Conservation (phyloP, 495 filamentous ascomycete genomes). For the Chaetomium tenue region DNA sequence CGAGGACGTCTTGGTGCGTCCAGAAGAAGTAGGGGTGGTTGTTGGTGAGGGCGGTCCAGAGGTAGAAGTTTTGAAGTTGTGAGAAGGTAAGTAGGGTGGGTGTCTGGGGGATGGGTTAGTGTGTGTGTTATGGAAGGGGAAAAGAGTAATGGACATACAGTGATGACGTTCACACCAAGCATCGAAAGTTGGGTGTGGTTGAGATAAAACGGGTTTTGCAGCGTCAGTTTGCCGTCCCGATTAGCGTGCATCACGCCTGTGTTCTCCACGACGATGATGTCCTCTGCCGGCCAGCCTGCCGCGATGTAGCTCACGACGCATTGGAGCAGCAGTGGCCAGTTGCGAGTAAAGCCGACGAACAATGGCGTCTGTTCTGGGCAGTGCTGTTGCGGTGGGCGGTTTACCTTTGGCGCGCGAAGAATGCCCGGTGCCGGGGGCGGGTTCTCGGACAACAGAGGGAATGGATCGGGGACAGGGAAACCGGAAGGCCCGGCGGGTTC, state of each 20-base stretch:
- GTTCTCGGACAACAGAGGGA: conserved; percentile 28
- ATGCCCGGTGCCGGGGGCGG: conserved; percentile 19
- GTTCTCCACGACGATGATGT: conserved; percentile 63
- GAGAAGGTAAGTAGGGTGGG: conserved; percentile 61
- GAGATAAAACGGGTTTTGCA: conserved; percentile 63
- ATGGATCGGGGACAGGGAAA: conserved; percentile 29
- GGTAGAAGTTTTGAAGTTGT: conserved; percentile 62
- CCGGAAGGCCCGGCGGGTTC: conserved; percentile 18
- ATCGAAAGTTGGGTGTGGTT: conserved; percentile 53
- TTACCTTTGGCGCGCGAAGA: conserved; percentile 34
- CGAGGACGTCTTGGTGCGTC: conserved; percentile 59
- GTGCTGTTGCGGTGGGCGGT: conserved; percentile 41
- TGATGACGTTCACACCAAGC: conserved; percentile 55
- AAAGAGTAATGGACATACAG: conserved; percentile 16
- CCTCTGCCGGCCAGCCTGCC: conserved; percentile 58
- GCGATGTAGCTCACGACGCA: conserved; percentile 57
- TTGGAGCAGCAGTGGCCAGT: conserved; percentile 59
- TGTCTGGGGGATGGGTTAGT: conserved; percentile 31
- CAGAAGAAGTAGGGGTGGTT: conserved; percentile 56
- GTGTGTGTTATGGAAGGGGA: background rate
- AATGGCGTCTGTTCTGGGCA: conserved; percentile 49
- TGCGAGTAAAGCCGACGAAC: conserved; percentile 59
- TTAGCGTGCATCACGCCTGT: conserved; percentile 60
- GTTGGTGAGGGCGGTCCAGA: conserved; percentile 24
- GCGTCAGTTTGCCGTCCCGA: conserved; percentile 43